Conservation (phyloP, 768 basidiomycete species). For the Podaxis sp. region DNA sequence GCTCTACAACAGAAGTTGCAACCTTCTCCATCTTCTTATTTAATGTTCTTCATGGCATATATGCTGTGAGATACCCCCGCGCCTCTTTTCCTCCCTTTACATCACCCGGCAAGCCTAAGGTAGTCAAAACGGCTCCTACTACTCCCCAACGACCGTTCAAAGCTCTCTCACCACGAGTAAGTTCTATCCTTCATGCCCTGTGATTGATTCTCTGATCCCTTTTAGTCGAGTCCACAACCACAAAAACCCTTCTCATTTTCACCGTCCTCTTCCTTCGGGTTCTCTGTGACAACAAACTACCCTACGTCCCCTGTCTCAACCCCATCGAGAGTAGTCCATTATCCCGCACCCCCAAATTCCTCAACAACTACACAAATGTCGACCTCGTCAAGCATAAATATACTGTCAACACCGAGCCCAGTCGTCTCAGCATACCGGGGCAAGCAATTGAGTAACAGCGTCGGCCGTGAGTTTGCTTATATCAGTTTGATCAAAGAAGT, state of each 20-base stretch:
- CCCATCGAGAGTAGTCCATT: constrained; percentile 34
- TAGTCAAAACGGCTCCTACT: constrained; percentile 16
- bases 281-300: constrained; percentile 23
- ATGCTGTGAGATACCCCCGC: constrained; percentile 42
- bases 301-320: constrained; percentile 37
- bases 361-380: constrained; percentile 31
- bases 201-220: neutral
- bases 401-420: constrained; percentile 35
- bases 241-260: constrained; percentile 41
- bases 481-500: neutral
- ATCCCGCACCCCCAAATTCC: constrained; percentile 25
- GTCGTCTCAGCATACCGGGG: constrained; percentile 39
- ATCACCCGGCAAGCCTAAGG: constrained; percentile 29
- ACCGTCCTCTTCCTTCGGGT: constrained; percentile 28
- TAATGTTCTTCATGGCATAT: constrained; percentile 36
- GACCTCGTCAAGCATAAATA: constrained; percentile 24
- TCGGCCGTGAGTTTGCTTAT: constrained; percentile 31
- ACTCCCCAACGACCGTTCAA: constrained; percentile 33
- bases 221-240: constrained; percentile 35
- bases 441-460: constrained; percentile 28
- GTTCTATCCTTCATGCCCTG: constrained; percentile 10
- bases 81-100: constrained; percentile 26
- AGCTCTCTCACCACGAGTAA: constrained; percentile 36
- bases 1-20: constrained; percentile 25
- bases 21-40: constrained; percentile 28